Conservation (phyloP, 2,329 filamentous ascomycete species). For the Diaporthe vaccinii region DNA sequence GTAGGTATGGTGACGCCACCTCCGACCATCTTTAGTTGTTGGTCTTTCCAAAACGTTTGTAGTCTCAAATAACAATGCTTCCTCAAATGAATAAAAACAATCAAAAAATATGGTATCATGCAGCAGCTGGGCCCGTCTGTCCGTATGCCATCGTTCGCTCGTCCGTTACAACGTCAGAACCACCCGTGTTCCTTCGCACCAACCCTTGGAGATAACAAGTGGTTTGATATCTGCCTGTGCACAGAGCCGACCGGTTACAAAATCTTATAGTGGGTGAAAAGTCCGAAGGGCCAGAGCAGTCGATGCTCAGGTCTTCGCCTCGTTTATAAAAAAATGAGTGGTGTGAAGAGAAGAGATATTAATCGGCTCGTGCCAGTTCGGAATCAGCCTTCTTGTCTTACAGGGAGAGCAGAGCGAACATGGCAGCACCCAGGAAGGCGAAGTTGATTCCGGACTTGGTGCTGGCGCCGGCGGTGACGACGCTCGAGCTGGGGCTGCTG, state of each 20-base stretch:
- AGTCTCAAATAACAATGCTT: constrained; percentile 20
- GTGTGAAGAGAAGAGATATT: constrained; percentile 29
- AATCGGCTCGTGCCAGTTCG: constrained; percentile 30
- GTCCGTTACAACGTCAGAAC: constrained; percentile 31
- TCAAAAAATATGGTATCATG: constrained; percentile 31
- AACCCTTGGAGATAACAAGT: constrained; percentile 21
- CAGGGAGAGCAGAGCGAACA: constrained; percentile 42
- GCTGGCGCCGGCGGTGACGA: constrained; percentile 44
- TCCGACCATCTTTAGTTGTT: neutral
- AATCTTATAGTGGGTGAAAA: constrained; percentile 7
- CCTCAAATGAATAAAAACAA: constrained; percentile 8
- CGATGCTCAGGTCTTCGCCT: constrained; percentile 2
- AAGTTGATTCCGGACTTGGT: constrained; percentile 42
- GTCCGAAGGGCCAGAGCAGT: constrained; percentile 10
- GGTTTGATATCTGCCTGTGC: constrained; percentile 20
- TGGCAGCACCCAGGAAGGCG: constrained; percentile 41
- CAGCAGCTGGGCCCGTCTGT: constrained; percentile 13
- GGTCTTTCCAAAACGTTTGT: neutral
- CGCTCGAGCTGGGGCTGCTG: constrained; percentile 39
- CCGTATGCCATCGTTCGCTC: constrained; percentile 32
- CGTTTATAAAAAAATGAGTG: neutral
- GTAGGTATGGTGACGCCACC: neutral
- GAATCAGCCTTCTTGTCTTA: constrained; percentile 31
- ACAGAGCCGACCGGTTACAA: constrained; percentile 29
- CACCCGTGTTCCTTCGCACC: constrained; percentile 24